Percentiles rank a stretch among this genome's conserved stretches.
phyloP scores from a whole-genome alignment of 306 rosid species.

The Rubus parviflorus region DNA sequence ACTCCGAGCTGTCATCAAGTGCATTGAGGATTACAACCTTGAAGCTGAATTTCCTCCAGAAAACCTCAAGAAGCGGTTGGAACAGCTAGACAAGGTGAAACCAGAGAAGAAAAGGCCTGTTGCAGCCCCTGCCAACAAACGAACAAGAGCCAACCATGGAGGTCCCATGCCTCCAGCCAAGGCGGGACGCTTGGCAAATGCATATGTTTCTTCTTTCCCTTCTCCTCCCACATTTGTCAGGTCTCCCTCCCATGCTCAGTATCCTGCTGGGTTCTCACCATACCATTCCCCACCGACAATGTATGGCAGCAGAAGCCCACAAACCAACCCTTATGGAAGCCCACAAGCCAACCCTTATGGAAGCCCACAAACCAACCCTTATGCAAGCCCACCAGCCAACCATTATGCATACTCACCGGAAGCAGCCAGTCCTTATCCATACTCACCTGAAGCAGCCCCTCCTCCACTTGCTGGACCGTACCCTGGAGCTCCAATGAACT shows the following conservation, averaged over 20 bases:
- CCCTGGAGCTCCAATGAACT: constrained; percentile 77
- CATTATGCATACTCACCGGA: constrained; percentile 64
- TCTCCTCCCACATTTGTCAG: constrained; percentile 78
- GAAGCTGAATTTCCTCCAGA: constrained; percentile 85
- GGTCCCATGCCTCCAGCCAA: constrained; percentile 99
- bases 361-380: constrained; percentile 74
- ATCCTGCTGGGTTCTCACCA: constrained; percentile 83
- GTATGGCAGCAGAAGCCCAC: constrained; percentile 97
- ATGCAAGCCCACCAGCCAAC: constrained; percentile 67
- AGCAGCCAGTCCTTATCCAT: constrained; percentile 68
- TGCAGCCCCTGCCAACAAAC: constrained; percentile 89
- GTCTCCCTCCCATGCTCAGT: constrained; percentile 92
- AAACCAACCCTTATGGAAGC: constrained; percentile 63
- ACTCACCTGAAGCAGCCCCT: constrained; percentile 87
- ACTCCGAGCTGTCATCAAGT: constrained; percentile 81
- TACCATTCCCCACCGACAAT: constrained; percentile 95
- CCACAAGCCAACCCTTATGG: constrained; percentile 65
- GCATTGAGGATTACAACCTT: constrained; percentile 96
- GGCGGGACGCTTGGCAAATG: constrained; percentile 96
- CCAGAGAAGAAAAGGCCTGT: constrained; percentile 81
- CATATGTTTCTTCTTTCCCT: constrained; percentile 97
- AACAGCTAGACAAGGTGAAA: constrained; percentile 92
- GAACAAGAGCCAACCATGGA: constrained; percentile 88
- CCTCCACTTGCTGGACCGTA: constrained; percentile 57
- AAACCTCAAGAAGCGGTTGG: constrained; percentile 92